Percentiles rank a stretch among this genome's conserved stretches.
phyloP scores from a whole-genome alignment of 768 basidiomycete species.

The Rhodosporidiobolus odoratus region DNA sequence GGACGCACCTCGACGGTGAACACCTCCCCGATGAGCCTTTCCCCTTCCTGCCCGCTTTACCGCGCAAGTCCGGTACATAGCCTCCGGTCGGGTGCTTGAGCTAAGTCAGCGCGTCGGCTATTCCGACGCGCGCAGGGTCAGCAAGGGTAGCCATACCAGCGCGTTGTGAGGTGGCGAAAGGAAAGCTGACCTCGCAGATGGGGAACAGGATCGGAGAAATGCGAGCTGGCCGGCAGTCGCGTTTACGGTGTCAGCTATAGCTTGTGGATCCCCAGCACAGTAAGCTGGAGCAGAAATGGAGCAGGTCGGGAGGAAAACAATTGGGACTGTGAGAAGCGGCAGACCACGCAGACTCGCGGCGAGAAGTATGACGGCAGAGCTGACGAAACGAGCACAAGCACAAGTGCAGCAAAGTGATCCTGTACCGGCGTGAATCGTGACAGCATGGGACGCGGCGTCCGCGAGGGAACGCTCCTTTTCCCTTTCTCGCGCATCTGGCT shows the following conservation, averaged over 20 bases:
- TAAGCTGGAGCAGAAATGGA: no score
- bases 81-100: constrained; percentile 68
- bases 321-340: no score
- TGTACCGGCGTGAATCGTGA: no score
- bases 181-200: constrained; percentile 26
- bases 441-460: background rate
- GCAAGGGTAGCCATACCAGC: background rate
- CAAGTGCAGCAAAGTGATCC: no score
- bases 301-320: no score
- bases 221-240: background rate
- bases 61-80: constrained; percentile 67
- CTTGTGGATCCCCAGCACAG: no score
- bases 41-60: constrained; percentile 1
- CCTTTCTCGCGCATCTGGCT: background rate
- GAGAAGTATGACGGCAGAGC: no score
- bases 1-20: constrained; percentile 64
- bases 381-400: no score
- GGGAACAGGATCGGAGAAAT: background rate
- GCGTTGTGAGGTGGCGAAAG: background rate
- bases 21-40: constrained; percentile 65
- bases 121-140: background rate
- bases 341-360: no score
- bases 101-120: constrained; percentile 80
- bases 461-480: background rate
- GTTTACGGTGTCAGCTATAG: background rate